These are phyloP conservation scores for Vanilla planifolia DNA, from an alignment of 106 monocot genomes.

Conservation along the genomic window DNA sequence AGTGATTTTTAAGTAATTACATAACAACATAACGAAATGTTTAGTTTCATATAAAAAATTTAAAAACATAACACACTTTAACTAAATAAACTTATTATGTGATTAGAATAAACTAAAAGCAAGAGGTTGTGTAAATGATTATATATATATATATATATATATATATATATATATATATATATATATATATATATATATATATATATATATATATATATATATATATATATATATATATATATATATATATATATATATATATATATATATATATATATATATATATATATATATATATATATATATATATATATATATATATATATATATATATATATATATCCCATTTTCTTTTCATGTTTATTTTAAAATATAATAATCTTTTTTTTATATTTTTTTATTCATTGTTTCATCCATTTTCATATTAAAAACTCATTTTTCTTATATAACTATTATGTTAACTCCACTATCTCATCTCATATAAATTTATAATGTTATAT, in stretches of 20 bases:
- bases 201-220: neutral
- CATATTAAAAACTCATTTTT: too few relatives aligned
- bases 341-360: too few relatives aligned
- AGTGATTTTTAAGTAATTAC: too few relatives aligned
- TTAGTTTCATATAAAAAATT: too few relatives aligned
- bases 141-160: neutral
- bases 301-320: neutral
- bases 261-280: neutral
- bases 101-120: too few relatives aligned
- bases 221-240: neutral
- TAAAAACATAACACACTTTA: too few relatives aligned
- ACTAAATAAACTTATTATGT: too few relatives aligned
- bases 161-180: neutral
- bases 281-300: neutral
- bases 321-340: constrained; percentile 6
- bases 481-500: too few relatives aligned
- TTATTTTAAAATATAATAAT: neutral
- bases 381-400: neutral
- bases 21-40: too few relatives aligned
- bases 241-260: neutral
- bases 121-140: too few relatives aligned
- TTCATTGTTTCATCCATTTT: neutral
- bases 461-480: too few relatives aligned
- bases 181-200: neutral
- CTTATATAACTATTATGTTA: too few relatives aligned